phyloP scores from a whole-genome alignment of 768 basidiomycete genomes.

The Dacryopinax spathularia region DNA sequence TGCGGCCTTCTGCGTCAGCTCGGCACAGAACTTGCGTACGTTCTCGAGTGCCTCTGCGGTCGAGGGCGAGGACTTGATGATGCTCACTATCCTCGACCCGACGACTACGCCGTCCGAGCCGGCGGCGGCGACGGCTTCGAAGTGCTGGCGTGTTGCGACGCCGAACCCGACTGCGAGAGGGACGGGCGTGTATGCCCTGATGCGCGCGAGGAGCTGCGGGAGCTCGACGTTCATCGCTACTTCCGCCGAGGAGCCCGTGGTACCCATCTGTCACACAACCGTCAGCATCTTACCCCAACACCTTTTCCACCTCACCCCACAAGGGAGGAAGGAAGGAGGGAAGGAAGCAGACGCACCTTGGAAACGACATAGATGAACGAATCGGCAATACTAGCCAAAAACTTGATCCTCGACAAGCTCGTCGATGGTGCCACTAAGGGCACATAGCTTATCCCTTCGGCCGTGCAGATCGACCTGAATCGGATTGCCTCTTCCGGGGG shows the following conservation, averaged over 20 bases:
- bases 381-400: constrained; percentile 86
- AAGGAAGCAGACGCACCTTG: constrained; percentile 39
- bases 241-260: constrained; percentile 77
- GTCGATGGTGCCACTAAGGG: constrained; percentile 94
- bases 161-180: constrained; percentile 96
- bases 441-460: constrained; percentile 75
- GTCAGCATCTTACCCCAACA: too few species aligned
- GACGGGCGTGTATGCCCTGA: constrained; percentile 60
- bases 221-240: constrained; percentile 59
- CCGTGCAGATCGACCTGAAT: constrained; percentile 79
- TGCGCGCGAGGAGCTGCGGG: constrained; percentile 69
- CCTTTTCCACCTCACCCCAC: too few species aligned
- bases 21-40: constrained; percentile 60
- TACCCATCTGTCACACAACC: too few species aligned
- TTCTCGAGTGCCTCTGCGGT: constrained; percentile 31
- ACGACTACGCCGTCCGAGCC: constrained; percentile 95
- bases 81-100: constrained; percentile 67
- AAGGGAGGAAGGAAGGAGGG: constrained; percentile 6
- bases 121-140: constrained; percentile 65
- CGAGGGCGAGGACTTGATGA: constrained; percentile 54
- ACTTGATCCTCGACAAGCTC: constrained; percentile 69
- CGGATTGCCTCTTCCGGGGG: constrained; percentile 90
- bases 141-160: constrained; percentile 79
- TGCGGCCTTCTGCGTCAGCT: constrained; percentile 40
- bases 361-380: constrained; percentile 98